Evolutionary conservation across 1,139 yeast species (phyloP).

Genomic region (Geotrichum candidum): DNA sequence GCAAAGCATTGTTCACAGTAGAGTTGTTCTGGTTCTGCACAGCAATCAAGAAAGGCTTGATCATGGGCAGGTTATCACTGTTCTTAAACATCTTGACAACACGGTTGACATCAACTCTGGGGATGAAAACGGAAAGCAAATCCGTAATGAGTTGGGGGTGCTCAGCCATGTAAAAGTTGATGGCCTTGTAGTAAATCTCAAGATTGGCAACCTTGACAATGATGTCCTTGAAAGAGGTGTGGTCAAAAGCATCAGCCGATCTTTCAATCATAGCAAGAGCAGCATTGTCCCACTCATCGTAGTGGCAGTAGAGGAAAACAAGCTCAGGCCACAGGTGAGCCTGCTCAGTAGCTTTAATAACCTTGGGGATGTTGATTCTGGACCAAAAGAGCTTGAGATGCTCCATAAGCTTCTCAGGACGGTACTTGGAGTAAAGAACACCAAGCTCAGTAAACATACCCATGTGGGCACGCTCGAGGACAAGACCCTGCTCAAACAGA

Average conservation of each 20-base stretch:
- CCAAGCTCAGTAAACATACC: constrained; percentile 99
- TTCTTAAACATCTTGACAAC: constrained; percentile 92
- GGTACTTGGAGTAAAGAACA: constrained; percentile 79
- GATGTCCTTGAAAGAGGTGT: constrained; percentile 86
- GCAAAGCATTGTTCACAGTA: constrained; percentile 91
- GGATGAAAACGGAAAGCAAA: constrained; percentile 74
- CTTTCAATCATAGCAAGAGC: constrained; percentile 96
- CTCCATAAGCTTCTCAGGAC: constrained; percentile 89
- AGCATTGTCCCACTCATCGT: constrained; percentile 99
- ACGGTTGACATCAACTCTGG: constrained; percentile 90
- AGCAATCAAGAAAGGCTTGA: constrained; percentile 88
- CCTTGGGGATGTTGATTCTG: constrained; percentile 95
- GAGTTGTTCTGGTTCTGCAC: constrained; percentile 87
- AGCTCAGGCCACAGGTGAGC: constrained; percentile 97
- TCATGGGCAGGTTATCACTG: constrained; percentile 91
- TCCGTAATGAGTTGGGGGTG: constrained; percentile 90
- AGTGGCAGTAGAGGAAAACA: constrained; percentile 93
- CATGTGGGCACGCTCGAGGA: constrained; percentile 98
- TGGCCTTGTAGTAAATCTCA: constrained; percentile 95
- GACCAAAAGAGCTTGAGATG: constrained; percentile 98
- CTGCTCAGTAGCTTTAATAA: constrained; percentile 83
- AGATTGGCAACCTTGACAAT: constrained; percentile 91
- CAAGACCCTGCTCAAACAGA: constrained; percentile 90
- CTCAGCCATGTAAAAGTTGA: constrained; percentile 86
- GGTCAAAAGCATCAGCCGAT: constrained; percentile 91